Conservation (phyloP, 2,329 filamentous ascomycete species). For the Pestalotiopsis sp. region DNA sequence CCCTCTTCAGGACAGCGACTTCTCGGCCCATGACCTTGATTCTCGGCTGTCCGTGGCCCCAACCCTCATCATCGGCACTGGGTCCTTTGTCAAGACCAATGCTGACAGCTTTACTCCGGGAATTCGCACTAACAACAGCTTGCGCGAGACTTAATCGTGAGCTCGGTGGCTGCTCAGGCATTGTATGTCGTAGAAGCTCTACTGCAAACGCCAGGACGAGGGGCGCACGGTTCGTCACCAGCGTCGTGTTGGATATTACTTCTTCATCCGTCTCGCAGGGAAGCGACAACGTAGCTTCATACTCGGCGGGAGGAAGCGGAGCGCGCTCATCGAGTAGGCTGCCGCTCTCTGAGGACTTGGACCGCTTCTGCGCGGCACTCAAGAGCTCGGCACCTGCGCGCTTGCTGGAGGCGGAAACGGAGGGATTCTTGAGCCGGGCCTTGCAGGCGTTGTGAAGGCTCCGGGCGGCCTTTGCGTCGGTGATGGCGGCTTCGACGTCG, state of each 20-base stretch:
- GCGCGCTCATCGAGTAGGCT: conserved; percentile 31
- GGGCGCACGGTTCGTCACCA: conserved; percentile 81
- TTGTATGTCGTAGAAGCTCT: conserved; percentile 74
- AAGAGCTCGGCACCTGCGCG: conserved; percentile 30
- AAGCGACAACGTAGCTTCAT: conserved; percentile 65
- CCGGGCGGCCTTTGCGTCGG: conserved; percentile 52
- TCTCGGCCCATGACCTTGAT: conserved; percentile 74
- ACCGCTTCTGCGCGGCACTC: conserved; percentile 33
- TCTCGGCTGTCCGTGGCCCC: conserved; percentile 75
- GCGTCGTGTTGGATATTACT: conserved; percentile 55
- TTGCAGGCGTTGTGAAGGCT: conserved; percentile 58
- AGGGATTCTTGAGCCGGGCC: conserved; percentile 46
- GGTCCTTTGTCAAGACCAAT: conserved; percentile 70
- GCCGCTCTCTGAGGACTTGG: conserved; percentile 27
- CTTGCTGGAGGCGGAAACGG: conserved; percentile 28
- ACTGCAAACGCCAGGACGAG: conserved; percentile 81
- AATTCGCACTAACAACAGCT: conserved; percentile 82
- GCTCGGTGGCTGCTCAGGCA: conserved; percentile 84
- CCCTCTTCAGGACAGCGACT: conserved; percentile 74
- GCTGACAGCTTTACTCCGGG: conserved; percentile 73
- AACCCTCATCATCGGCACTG: conserved; percentile 69
- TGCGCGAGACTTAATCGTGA: conserved; percentile 82
- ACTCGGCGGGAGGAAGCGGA: conserved; percentile 53
- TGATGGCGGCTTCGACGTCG: conserved; percentile 47
- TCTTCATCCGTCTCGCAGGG: conserved; percentile 61